Percentiles rank a stretch among this genome's conserved stretches.
Conservation (phyloP, 768 basidiomycete genomes). For the Termitomyces sp. region DNA sequence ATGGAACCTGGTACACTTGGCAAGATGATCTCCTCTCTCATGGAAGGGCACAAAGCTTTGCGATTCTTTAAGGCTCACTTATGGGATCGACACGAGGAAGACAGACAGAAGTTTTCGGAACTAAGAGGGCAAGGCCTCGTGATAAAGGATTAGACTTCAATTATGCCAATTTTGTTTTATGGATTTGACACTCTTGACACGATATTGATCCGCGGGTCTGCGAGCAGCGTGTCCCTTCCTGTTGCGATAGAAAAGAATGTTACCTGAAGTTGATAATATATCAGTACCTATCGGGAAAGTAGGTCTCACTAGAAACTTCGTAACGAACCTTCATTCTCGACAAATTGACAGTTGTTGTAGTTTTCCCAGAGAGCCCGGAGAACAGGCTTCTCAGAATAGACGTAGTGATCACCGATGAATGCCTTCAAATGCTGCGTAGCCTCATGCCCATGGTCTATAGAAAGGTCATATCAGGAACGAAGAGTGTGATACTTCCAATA, state of each 20-base stretch:
- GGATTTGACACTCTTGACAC: not conserved
- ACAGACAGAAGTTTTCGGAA: not conserved
- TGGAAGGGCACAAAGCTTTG: not conserved
- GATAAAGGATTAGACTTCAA: not conserved
- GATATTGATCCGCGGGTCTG: not conserved
- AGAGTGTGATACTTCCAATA: not conserved
- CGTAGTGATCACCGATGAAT: slow-evolving; percentile 48
- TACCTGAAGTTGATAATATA: not conserved
- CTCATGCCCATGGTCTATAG: slow-evolving; percentile 42
- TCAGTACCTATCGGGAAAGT: not conserved
- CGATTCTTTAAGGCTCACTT: not conserved
- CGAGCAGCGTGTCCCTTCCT: slow-evolving; percentile 1
- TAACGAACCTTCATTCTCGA: slow-evolving; percentile 46
- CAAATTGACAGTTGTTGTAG: slow-evolving; percentile 55
- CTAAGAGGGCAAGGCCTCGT: not conserved
- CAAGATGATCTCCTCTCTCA: not conserved
- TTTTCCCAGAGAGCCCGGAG: slow-evolving; percentile 47
- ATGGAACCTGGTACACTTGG: slow-evolving; percentile 3
- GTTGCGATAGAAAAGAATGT: slow-evolving; percentile 5
- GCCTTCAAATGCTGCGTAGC: slow-evolving; percentile 43
- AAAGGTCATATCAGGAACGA: not conserved
- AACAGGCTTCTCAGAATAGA: slow-evolving; percentile 29
- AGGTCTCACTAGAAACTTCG: too few relatives aligned
- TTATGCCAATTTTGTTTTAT: not conserved
- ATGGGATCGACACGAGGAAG: slow-evolving; percentile 1